Evolutionary conservation across 202 grass and related monocot genomes (phyloP), one percentile per base, ranked within the genome.

Genomic region (Panicum hallii): DNA sequence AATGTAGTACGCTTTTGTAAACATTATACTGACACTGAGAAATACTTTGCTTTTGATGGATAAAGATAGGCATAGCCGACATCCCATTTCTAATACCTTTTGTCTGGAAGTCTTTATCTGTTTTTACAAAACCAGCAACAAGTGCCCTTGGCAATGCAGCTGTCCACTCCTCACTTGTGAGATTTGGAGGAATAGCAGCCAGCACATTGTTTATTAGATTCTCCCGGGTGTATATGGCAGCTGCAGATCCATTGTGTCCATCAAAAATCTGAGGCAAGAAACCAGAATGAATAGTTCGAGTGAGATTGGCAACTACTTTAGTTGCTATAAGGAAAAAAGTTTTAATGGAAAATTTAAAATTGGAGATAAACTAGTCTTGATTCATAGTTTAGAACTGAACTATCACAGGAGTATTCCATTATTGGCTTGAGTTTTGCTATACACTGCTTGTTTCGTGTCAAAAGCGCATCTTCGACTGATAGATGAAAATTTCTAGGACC

Each of bases 81-180:
- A 78, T 78, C 48, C 13, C 66, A 50, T 65, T 79, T 60, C 77
- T 53, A 69, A 50, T 92, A 96, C 97, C 90, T 92, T 88, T 78
- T 86, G 90, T 84, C 79, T 95, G 90, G 77, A 99, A 99, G 65
- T 94, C 88, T 79, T 99, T 99, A 75, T 99, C 97, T 71, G 93
- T 99, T 81, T 99, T 99, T 64, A 99, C 90, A 82, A 99, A 99
- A 78, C 97, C 90, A 71, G 97, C 93, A 74, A 99, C 97, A 57
- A 99, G 80, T 71, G 97, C 97, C 86, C 97, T 94, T 88, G 93
- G 97, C 72, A 99, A 88, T 63, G 93, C 93, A 20, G 92, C 84
- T 88, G 91, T 84, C 93, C 97, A 99, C 72, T 99, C 93, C 80
- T 99, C 93, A 76, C 86, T 95, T 65, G 90, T 99, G 86, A 96